Evolutionary conservation across 768 basidiomycete genomes (phyloP).

Genomic region (Clavaria fumosa): DNA sequence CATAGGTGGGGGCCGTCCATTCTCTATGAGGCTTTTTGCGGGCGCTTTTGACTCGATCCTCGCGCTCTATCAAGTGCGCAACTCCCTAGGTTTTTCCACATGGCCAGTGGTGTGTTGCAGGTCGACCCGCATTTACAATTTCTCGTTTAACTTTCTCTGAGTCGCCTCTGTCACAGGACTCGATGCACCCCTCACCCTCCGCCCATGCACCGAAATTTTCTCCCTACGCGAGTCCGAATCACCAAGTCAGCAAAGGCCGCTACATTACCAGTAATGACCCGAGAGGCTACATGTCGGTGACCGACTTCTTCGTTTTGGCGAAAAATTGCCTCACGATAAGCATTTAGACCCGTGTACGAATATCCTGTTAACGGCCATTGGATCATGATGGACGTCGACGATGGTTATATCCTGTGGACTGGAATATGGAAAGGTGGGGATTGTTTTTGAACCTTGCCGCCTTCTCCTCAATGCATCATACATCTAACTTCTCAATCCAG

Average conservation of each 20-base stretch:
- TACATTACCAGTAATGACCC: slow-evolving; percentile 88
- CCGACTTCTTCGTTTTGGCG: slow-evolving; percentile 10
- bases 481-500: slow-evolving; percentile 20
- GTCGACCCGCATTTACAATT: slow-evolving; percentile 17
- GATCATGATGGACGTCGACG: slow-evolving; percentile 95
- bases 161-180: slow-evolving; percentile 20
- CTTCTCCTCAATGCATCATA: not conserved
- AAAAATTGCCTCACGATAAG: not conserved
- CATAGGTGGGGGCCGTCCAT: no score
- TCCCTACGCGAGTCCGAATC: slow-evolving; percentile 59
- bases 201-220: slow-evolving; percentile 32
- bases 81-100: slow-evolving; percentile 8
- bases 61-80: not conserved
- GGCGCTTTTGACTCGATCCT: not conserved
- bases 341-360: slow-evolving; percentile 64
- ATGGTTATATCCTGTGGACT: slow-evolving; percentile 85
- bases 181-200: slow-evolving; percentile 26
- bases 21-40: no score
- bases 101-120: slow-evolving; percentile 32
- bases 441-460: not conserved
- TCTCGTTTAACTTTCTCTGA: slow-evolving; percentile 7
- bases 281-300: slow-evolving; percentile 67
- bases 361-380: slow-evolving; percentile 81
- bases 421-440: slow-evolving; percentile 82
- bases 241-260: slow-evolving; percentile 72